Percentiles rank a stretch among this genome's conserved stretches.
phyloP scores from a whole-genome alignment of 1,139 yeast genomes.

The Lodderomyces elongisporus region DNA sequence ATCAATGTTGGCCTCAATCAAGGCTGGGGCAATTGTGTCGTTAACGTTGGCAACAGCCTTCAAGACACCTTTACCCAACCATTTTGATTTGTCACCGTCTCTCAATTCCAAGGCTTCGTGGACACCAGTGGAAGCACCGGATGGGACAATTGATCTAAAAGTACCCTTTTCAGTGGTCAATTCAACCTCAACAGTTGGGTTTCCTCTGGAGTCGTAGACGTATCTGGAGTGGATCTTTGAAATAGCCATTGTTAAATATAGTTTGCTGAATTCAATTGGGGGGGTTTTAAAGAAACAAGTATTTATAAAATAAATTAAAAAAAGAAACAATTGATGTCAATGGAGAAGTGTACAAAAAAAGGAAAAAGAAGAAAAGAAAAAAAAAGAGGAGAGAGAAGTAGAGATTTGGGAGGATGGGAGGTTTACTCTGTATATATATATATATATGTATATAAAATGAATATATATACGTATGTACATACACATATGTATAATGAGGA shows the following conservation, averaged over 20 bases:
- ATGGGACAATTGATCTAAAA: slow-evolving; percentile 92
- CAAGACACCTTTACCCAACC: slow-evolving; percentile 94
- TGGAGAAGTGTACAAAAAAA: background rate
- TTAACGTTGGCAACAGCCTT: slow-evolving; percentile 92
- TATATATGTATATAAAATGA: too few species aligned
- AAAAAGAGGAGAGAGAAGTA: too few species aligned
- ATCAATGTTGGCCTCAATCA: slow-evolving; percentile 66
- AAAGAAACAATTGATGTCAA: slow-evolving; percentile 1
- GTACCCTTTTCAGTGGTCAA: slow-evolving; percentile 78
- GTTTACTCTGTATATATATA: too few species aligned
- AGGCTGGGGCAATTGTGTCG: slow-evolving; percentile 83
- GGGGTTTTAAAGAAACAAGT: slow-evolving; percentile 1
- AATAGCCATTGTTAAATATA: slow-evolving; percentile 26
- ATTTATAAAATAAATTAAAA: slow-evolving; percentile 6
- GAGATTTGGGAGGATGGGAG: too few species aligned
- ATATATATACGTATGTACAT: too few species aligned
- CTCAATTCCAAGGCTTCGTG: slow-evolving; percentile 95
- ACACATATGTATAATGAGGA: too few species aligned
- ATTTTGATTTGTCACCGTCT: slow-evolving; percentile 88
- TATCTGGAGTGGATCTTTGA: slow-evolving; percentile 77
- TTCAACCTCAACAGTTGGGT: slow-evolving; percentile 97
- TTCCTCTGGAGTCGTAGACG: slow-evolving; percentile 97
- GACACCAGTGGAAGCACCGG: slow-evolving; percentile 95
- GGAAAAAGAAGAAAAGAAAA: too few species aligned
- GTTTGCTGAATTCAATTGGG: slow-evolving; percentile 1